Evolutionary conservation across 129 eudicot genomes (phyloP).

Genomic region (Centaurea solstitialis): DNA sequence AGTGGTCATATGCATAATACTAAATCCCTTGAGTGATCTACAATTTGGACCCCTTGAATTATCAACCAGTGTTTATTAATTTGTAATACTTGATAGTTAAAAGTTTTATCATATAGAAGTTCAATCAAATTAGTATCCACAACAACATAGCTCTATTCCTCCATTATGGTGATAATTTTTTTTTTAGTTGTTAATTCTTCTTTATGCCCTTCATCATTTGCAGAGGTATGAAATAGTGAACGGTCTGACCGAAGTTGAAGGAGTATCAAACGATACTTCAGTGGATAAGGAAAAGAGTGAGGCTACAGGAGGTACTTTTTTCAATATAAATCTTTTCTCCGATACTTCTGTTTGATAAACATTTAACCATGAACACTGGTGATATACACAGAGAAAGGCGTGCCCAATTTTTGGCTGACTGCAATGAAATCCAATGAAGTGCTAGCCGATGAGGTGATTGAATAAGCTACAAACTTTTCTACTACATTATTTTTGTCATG

Average conservation of each 20-base stretch:
- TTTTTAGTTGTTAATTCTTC: background rate
- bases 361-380: conserved; percentile 12
- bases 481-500: background rate
- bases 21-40: background rate
- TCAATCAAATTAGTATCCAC: background rate
- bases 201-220: conserved; percentile 23
- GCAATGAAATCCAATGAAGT: conserved; percentile 91
- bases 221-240: conserved; percentile 89
- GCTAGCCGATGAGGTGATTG: conserved; percentile 73
- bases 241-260: conserved; percentile 80
- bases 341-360: background rate
- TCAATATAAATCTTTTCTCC: background rate
- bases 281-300: conserved; percentile 38
- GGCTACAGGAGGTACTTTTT: conserved; percentile 43
- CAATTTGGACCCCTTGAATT: background rate
- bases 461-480: background rate
- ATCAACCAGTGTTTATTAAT: background rate
- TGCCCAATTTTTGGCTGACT: conserved; percentile 91
- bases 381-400: conserved; percentile 68
- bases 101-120: background rate
- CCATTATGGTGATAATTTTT: background rate
- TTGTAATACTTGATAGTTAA: background rate
- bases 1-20: conserved; percentile 5
- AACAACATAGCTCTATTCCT: background rate
- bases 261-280: conserved; percentile 29